Evolutionary conservation across 2,329 filamentous ascomycete genomes (phyloP).

Genomic region (Byssochlamys sp.): DNA sequence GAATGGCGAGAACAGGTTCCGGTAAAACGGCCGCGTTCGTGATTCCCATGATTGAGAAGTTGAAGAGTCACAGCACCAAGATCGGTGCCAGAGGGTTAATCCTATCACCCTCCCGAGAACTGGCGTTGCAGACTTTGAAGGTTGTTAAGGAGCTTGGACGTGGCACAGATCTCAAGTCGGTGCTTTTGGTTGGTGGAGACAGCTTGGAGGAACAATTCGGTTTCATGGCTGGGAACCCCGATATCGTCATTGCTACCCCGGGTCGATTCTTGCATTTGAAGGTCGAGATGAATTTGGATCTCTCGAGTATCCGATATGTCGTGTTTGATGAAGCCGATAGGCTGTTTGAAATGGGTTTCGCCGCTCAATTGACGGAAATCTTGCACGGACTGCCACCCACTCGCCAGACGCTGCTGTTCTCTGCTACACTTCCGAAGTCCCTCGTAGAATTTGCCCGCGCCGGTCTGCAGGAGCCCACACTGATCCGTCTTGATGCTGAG

Average conservation of each 20-base stretch:
- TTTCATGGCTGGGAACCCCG: constrained; percentile 85
- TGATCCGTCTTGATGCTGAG: constrained; percentile 85
- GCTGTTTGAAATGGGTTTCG: constrained; percentile 97
- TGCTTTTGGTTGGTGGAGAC: constrained; percentile 86
- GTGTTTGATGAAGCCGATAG: constrained; percentile 97
- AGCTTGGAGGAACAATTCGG: constrained; percentile 91
- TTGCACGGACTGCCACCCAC: constrained; percentile 73
- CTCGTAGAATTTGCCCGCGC: constrained; percentile 92
- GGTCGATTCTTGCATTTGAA: constrained; percentile 93
- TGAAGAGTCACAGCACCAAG: constrained; percentile 77
- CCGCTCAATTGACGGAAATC: constrained; percentile 85
- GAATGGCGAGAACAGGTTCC: constrained; percentile 96
- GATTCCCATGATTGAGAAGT: constrained; percentile 91
- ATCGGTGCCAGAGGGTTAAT: constrained; percentile 81
- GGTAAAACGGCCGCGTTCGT: constrained; percentile 98
- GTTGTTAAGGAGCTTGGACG: constrained; percentile 89
- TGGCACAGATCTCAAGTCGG: constrained; percentile 83
- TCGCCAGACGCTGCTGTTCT: constrained; percentile 87
- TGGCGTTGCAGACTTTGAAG: constrained; percentile 89
- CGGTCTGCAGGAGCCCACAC: constrained; percentile 79
- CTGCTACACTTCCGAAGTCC: constrained; percentile 84
- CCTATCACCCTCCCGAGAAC: constrained; percentile 82
- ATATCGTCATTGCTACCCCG: constrained; percentile 93
- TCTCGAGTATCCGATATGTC: constrained; percentile 85
- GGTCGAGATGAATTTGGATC: constrained; percentile 85